A percentile compares a stretch with the other conserved stretches of the same genome.
These are phyloP conservation scores for Pseudotsuga menziesii DNA, from an alignment of 75 land plant genomes.

Conservation along the genomic window DNA sequence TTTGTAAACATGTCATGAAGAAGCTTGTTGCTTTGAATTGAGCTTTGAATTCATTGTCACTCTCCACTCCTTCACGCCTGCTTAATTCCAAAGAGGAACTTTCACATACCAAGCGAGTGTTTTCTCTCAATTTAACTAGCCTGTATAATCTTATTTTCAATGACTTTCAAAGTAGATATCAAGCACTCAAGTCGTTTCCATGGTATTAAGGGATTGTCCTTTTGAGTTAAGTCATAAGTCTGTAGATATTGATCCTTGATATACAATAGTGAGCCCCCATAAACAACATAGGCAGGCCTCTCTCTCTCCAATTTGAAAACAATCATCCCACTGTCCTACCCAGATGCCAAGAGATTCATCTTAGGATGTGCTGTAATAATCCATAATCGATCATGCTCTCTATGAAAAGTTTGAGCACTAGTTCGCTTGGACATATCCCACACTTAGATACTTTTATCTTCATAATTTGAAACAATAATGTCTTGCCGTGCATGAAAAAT, in stretches of 20 bases:
- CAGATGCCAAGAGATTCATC: slow-evolving; percentile 65
- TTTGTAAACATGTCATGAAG: slow-evolving; percentile 27
- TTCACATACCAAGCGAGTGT: no score
- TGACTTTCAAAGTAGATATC: no score
- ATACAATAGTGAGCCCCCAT: slow-evolving; percentile 50
- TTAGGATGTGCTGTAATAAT: slow-evolving; percentile 70
- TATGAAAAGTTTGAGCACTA: slow-evolving; percentile 61
- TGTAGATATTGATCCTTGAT: slow-evolving; percentile 64
- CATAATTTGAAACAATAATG: slow-evolving; percentile 63
- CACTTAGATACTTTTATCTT: slow-evolving; percentile 73
- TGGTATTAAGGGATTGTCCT: slow-evolving; percentile 51
- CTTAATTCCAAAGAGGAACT: no score
- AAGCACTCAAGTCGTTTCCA: no score
- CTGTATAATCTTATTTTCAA: no score
- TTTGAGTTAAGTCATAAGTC: slow-evolving; percentile 50
- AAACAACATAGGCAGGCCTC: slow-evolving; percentile 62
- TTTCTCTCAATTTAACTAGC: no score
- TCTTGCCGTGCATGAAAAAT: slow-evolving; percentile 68
- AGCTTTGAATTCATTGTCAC: slow-evolving; percentile 6
- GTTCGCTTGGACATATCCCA: slow-evolving; percentile 77
- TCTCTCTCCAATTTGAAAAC: slow-evolving; percentile 78
- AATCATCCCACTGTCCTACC: slow-evolving; percentile 68
- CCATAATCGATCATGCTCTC: slow-evolving; percentile 83
- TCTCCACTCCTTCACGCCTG: no score
- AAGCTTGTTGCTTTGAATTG: slow-evolving; percentile 14